These are phyloP conservation scores for Sporothrix phasma DNA, from an alignment of 2,329 filamentous ascomycete genomes.

Conservation along the genomic window DNA sequence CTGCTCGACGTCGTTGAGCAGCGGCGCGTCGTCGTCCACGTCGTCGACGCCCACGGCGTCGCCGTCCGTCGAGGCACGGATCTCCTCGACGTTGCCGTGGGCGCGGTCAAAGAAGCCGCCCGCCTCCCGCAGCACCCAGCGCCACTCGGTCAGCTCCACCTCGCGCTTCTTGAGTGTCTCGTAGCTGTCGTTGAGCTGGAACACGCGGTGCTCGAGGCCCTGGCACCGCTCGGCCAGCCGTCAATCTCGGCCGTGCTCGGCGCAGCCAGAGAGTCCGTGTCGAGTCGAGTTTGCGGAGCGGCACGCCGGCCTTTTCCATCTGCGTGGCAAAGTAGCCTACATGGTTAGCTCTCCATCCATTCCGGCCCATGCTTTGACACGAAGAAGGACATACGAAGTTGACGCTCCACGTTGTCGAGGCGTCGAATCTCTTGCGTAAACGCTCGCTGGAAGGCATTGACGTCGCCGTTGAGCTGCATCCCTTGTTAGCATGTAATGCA, in stretches of 20 bases:
- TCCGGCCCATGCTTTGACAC: too few relatives aligned
- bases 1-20: conserved; percentile 88
- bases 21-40: conserved; percentile 74
- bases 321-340: conserved; percentile 92
- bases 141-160: conserved; percentile 94
- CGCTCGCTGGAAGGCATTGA: conserved; percentile 89
- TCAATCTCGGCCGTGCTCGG: conserved; percentile 93
- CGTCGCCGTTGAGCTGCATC: conserved; percentile 78
- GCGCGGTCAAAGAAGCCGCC: conserved; percentile 96
- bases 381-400: conserved; percentile 68
- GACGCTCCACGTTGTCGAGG: conserved; percentile 94
- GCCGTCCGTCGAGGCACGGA: conserved; percentile 69
- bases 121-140: conserved; percentile 92
- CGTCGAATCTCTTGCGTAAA: conserved; percentile 97
- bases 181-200: conserved; percentile 92
- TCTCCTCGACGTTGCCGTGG: conserved; percentile 93
- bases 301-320: conserved; percentile 86
- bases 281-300: conserved; percentile 83
- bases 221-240: conserved; percentile 88
- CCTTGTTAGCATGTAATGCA: conserved; percentile 15
- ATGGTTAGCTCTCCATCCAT: too few relatives aligned
- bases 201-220: conserved; percentile 81
- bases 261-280: conserved; percentile 73
- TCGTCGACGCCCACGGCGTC: conserved; percentile 9
- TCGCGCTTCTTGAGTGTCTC: conserved; percentile 97